Base-by-base conservation (phyloP, 2,329 filamentous ascomycete species). In the Fusarium sp. region DNA sequence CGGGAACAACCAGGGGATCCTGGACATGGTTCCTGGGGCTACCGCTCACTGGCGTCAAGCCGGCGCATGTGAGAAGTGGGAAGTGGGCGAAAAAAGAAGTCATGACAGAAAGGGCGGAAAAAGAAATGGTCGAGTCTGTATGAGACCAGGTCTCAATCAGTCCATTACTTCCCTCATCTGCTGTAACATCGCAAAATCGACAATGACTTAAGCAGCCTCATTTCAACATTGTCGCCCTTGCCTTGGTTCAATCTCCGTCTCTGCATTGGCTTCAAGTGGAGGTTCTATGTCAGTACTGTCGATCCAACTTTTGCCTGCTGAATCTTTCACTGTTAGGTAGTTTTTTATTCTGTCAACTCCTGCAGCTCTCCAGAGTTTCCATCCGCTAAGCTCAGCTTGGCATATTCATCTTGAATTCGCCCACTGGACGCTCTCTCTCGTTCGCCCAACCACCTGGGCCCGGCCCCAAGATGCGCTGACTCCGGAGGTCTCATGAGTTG, bases 21-120 rank as follows among this genome's bases (percentile, higher is more conserved):
- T 60, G 60, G 71, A 47, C 44, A 25, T 54, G 56, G 71, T 74
- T 74, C 72, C 72, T 73, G 70, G 71, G 71, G 61, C 71, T 71
- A 72, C 68, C 71, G 70, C 70, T 74, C 71, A 70, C 62, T 71
- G 61, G 71, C 62, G 63, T 52, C 52, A 46, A 60, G 43, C 45
- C 20, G 58, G 65, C 47, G 67, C 51, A 68, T 69, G 62, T 66
- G 65, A 72, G 70, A 68, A 69, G 63, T 70, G 63, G 68, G 67
- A 43, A 23, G 23, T 23, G 23, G 7, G 23, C 7, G 7, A 65
- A 30, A 48, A 48, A 69, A 67, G 63, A 62, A 67, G 45, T 70
- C 53, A 56, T 71, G 69, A 71, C 62, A 62, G 56, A 70, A 71
- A 60, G 27, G 30, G 44, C 35, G 43, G 57, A 45, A 67, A 62